Evolutionary conservation across 2,329 filamentous ascomycete species (phyloP).

Genomic region (Pseudocercospora fuligena): DNA sequence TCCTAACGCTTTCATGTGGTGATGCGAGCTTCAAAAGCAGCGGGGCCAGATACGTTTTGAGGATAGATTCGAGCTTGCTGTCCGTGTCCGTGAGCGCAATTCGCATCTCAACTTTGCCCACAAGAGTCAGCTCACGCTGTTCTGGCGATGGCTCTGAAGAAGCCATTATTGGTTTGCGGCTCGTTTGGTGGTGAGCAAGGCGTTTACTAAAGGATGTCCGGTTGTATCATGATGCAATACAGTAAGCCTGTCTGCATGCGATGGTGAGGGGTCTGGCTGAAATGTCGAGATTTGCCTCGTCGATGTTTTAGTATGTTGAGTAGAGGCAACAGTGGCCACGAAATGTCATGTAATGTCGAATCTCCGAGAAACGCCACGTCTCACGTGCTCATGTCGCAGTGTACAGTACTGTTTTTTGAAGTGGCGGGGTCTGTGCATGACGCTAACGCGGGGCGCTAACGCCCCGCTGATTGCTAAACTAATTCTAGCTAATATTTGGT

Average conservation of each 20-base stretch:
- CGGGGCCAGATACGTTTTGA: slow-evolving; percentile 79
- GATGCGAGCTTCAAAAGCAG: slow-evolving; percentile 86
- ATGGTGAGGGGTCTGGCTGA: background rate
- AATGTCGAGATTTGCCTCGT: background rate
- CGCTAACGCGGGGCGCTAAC: too few relatives aligned
- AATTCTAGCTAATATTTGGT: too few relatives aligned
- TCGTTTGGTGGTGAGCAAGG: background rate
- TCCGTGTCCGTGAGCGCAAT: slow-evolving; percentile 85
- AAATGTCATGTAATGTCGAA: background rate
- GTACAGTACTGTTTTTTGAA: too few relatives aligned
- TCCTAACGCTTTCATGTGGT: slow-evolving; percentile 76
- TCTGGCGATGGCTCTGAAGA: slow-evolving; percentile 46
- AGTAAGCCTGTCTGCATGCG: background rate
- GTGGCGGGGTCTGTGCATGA: too few relatives aligned
- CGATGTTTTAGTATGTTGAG: background rate
- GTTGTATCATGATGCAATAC: slow-evolving; percentile 14
- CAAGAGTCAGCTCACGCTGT: slow-evolving; percentile 77
- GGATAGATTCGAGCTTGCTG: slow-evolving; percentile 75
- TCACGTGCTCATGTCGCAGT: background rate
- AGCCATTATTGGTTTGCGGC: slow-evolving; percentile 5
- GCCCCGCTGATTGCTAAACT: too few relatives aligned
- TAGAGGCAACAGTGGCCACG: slow-evolving; percentile 3
- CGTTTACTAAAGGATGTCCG: slow-evolving; percentile 4
- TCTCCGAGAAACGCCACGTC: background rate
- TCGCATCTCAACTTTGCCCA: slow-evolving; percentile 83